phyloP scores from a whole-genome alignment of 345 rosid species.

The Nephelium lappaceum region DNA sequence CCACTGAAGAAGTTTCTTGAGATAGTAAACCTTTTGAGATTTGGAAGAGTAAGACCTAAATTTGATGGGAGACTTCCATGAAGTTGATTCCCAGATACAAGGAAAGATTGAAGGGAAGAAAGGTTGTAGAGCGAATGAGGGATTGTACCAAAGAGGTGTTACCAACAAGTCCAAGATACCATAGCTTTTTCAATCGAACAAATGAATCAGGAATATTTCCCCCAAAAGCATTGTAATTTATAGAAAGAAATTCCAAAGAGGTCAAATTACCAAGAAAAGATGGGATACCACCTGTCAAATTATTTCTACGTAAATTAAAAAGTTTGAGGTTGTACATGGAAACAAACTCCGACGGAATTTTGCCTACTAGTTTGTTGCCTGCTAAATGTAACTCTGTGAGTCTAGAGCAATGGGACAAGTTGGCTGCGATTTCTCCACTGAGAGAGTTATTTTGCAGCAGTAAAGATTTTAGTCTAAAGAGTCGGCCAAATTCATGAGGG shows the following conservation, averaged over 20 bases:
- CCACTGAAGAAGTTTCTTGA: background rate
- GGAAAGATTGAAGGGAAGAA: background rate
- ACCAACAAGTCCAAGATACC: background rate
- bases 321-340: background rate
- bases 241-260: background rate
- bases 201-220: conserved; percentile 21
- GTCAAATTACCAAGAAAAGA: background rate
- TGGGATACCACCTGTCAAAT: background rate
- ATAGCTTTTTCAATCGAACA: conserved; percentile 9
- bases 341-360: background rate
- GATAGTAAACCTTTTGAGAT: conserved; percentile 1
- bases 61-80: conserved; percentile 23
- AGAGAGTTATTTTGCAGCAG: background rate
- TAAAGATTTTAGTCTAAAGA: background rate
- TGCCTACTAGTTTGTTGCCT: too few species aligned
- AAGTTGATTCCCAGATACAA: conserved; percentile 18
- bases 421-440: background rate
- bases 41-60: conserved; percentile 23
- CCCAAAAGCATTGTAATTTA: background rate
- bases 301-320: background rate
- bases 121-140: conserved; percentile 27
- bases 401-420: background rate
- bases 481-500: background rate
- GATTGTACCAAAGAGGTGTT: conserved; percentile 19
- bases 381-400: background rate